Conservation (phyloP, 2,329 filamentous ascomycete species). For the Fusarium sp. region DNA sequence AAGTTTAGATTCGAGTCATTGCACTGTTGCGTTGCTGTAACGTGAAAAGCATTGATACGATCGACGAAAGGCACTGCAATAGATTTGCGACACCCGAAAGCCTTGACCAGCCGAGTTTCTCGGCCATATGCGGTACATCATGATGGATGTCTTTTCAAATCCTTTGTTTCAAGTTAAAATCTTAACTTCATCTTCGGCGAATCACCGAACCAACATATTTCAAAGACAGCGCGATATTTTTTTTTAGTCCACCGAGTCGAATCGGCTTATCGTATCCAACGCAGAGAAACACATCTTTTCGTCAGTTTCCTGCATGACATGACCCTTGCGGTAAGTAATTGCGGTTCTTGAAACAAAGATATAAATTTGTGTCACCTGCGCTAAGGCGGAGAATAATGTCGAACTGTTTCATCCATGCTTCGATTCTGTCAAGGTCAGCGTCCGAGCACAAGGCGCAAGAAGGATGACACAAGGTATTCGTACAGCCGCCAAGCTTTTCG, state of each 20-base stretch:
- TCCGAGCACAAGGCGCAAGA: constrained; percentile 39
- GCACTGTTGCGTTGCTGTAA: constrained; percentile 27
- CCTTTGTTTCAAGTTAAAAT: neutral
- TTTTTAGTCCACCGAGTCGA: neutral
- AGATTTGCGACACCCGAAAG: constrained; percentile 35
- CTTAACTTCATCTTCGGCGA: neutral
- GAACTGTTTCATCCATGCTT: constrained; percentile 46
- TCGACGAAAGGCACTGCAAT: constrained; percentile 37
- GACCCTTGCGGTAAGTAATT: constrained; percentile 4
- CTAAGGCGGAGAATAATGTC: constrained; percentile 38
- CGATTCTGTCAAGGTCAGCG: constrained; percentile 28
- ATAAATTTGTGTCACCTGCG: constrained; percentile 9
- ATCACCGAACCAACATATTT: constrained; percentile 9
- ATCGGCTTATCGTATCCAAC: constrained; percentile 8
- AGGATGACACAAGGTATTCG: constrained; percentile 22
- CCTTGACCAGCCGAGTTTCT: constrained; percentile 39
- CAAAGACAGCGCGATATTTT: neutral
- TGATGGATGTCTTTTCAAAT: neutral
- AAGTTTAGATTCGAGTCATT: constrained; percentile 36
- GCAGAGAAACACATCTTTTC: constrained; percentile 25
- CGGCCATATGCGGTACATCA: constrained; percentile 17
- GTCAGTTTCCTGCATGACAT: constrained; percentile 4
- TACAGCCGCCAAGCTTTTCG: constrained; percentile 31
- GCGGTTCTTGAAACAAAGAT: constrained; percentile 5
- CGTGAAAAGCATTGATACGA: constrained; percentile 42